Evolutionary conservation across 345 rosid genomes (phyloP), one percentile per base, ranked within the genome.

Genomic region (Hevea brasiliensis): DNA sequence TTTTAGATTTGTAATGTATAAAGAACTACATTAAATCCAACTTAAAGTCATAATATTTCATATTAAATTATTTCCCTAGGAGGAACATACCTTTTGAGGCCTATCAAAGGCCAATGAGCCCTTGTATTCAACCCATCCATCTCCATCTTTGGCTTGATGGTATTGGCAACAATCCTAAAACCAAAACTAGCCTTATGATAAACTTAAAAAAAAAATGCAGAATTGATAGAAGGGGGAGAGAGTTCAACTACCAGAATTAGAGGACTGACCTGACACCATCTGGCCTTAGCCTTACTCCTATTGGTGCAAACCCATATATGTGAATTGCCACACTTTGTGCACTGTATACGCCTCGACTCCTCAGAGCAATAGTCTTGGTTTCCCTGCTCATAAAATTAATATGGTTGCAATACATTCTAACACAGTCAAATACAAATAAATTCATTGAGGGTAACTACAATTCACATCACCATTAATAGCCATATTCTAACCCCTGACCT

Each of bases 61-160:
- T 12, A 63, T 24, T 20, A 72, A 75, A 68, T 10, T 37, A 67
- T 37, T 50, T 47, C 50, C 65, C 23, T 48, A 1, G 6, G 26
- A 67, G 47, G 69, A 74, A 37, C 57, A 27, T 80, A 92, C 98
- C 92, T 89, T 93, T 65, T 89, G 97, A 60, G 87, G 88, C 83
- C 79, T 85, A 77, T 89, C 91, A 65, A 90, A 96, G 20, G 83
- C 88, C 89, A 96, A 82, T 9, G 99, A 88, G 40, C 97, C 99
- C 84, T 86, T 91, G 83, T 87, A 89, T 76, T 96, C 99, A 50
- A 96, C 91, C 99, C 99, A 96, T 58, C 99, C 99, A 87, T 96
- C 99, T 70, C 99, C 99, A 82, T 96, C 99, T 79, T 96, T 96
- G 8, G 99, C 98, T 83, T 90, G 93, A 87, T 96, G 99, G 80